Base-by-base conservation (phyloP, 2,329 filamentous ascomycete species). In the Emergomyces pasteurianus region DNA sequence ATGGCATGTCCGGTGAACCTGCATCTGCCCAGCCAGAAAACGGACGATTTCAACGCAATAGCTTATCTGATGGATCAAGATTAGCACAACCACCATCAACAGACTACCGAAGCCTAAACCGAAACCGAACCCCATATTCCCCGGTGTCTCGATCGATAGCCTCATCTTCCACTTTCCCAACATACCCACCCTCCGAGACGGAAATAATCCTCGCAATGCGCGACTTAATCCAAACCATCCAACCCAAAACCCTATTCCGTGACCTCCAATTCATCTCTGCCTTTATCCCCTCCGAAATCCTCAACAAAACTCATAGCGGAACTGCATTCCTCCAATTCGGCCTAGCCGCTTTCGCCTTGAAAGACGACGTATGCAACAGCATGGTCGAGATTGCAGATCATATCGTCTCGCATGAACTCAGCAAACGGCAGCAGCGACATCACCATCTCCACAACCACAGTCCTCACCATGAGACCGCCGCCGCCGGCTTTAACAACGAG, bases 261-360 rank as follows among this genome's bases (percentile, higher is more conserved):
- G 89, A 92, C 68, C 73, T 94, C 53, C 89, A 94, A 70, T 89
- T 79, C 73, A 84, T 86, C 62, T 82, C 84, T 2, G 80, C 83
- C 0, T 84, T 86, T 63, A 78, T 85, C 3, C 81, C 83, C 0
- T 76, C 79, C 5, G 76, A 81, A 12, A 80, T 80, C 50, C 74
- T 86, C 14, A 83, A 84, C 72, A 81, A 81, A 66, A 81, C 79
- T 2, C 79, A 82, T 18, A 78, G 79, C 58, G 80, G 84, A 46
- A 94, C 91, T 67, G 90, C 92, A 0, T 97, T 97, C 72, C 89
- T 91, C 83, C 90, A 96, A 68, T 88, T 91, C 31, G 90, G 89
- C 0, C 81, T 96, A 6, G 92, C 94, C 0, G 91, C 92, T 1
- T 79, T 96, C n/a, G 84, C 86, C 42, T 81, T 96, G 59, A 97